Evolutionary conservation across 2,329 filamentous ascomycete genomes (phyloP).

Genomic region (Apiospora kogelbergensis): DNA sequence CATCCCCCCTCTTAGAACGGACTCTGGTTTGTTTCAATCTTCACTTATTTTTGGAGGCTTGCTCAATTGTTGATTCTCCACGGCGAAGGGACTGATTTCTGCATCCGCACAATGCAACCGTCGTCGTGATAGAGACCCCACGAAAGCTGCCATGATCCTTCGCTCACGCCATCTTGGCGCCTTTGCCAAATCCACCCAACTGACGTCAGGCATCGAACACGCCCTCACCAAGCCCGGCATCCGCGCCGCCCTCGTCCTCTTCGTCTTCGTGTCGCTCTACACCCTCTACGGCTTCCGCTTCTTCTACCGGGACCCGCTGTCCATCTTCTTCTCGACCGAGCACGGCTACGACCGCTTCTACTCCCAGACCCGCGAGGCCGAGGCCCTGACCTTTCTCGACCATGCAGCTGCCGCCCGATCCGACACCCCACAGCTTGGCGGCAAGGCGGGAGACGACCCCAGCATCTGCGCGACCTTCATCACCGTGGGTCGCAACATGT

Average conservation of each 20-base stretch:
- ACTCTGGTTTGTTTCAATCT: too few relatives aligned
- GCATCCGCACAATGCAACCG: neutral
- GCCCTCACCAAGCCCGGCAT: slow-evolving; percentile 22
- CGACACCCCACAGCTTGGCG: slow-evolving; percentile 21
- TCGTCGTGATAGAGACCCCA: neutral
- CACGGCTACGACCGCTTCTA: slow-evolving; percentile 32
- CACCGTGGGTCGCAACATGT: slow-evolving; percentile 27
- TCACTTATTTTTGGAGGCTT: neutral
- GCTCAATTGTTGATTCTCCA: neutral
- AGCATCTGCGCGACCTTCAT: slow-evolving; percentile 30
- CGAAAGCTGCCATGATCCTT: neutral
- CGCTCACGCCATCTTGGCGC: neutral
- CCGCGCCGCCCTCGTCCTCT: slow-evolving; percentile 25
- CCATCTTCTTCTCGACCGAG: slow-evolving; percentile 31
- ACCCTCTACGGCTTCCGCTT: slow-evolving; percentile 27
- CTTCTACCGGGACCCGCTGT: slow-evolving; percentile 33
- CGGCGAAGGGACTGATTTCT: neutral
- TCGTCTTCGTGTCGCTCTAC: slow-evolving; percentile 25
- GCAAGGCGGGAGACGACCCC: slow-evolving; percentile 23
- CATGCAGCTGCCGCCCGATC: slow-evolving; percentile 20
- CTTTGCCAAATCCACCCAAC: neutral
- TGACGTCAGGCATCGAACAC: neutral
- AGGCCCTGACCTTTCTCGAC: slow-evolving; percentile 26
- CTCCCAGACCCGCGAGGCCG: slow-evolving; percentile 27
- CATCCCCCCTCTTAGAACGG: neutral